A percentile compares a stretch with the other conserved stretches of the same genome.
Conservation (phyloP, 352 stramenopile species). For the Pythium grandisporangium region DNA sequence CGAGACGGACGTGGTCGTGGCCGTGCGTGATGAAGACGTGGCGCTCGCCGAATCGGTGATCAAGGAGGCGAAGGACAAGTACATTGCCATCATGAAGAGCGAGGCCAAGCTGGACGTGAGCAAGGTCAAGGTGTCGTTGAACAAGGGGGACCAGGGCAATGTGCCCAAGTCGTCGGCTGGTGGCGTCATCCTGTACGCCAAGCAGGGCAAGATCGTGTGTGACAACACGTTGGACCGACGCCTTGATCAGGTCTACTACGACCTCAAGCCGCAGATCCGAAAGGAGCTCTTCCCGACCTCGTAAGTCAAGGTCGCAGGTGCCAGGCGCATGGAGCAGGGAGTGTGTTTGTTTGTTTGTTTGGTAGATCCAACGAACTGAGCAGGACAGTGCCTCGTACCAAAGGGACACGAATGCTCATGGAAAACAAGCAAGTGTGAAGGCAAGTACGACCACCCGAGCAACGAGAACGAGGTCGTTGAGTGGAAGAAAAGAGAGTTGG, state of each 20-base stretch:
- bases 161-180: slow-evolving; percentile 70
- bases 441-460: too few species aligned
- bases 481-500: too few species aligned
- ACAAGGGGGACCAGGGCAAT: slow-evolving; percentile 79
- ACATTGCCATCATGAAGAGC: slow-evolving; percentile 78
- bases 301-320: too few species aligned
- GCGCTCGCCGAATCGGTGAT: slow-evolving; percentile 80
- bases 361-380: too few species aligned
- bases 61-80: slow-evolving; percentile 78
- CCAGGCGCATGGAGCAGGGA: background rate
- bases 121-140: slow-evolving; percentile 87
- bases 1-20: slow-evolving; percentile 91
- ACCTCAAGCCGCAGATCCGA: slow-evolving; percentile 68
- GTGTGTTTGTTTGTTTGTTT: too few species aligned
- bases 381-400: too few species aligned
- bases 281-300: slow-evolving; percentile 68
- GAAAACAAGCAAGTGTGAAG: too few species aligned
- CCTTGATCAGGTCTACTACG: slow-evolving; percentile 77
- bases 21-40: slow-evolving; percentile 90
- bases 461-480: too few species aligned
- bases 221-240: slow-evolving; percentile 96
- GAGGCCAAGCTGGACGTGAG: slow-evolving; percentile 89
- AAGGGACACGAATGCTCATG: too few species aligned
- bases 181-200: slow-evolving; percentile 81
- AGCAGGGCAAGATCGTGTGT: slow-evolving; percentile 95